These are phyloP conservation scores for Pichia californica DNA, from an alignment of 805 yeast species.

Conservation along the genomic window DNA sequence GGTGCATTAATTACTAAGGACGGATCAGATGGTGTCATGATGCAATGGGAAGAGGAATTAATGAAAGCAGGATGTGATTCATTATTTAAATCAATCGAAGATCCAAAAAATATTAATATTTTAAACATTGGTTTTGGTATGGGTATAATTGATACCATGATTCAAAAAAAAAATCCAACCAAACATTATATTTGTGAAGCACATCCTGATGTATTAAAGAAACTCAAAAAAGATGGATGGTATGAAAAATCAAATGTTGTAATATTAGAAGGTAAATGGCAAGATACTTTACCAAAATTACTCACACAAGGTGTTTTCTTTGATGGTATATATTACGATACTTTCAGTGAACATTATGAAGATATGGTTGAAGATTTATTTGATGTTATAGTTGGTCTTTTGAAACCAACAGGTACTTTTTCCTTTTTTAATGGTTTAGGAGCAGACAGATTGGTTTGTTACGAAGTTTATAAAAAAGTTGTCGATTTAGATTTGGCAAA, in stretches of 20 bases:
- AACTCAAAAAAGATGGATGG: slow-evolving; percentile 77
- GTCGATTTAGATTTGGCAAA: slow-evolving; percentile 74
- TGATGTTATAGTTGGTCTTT: slow-evolving; percentile 73
- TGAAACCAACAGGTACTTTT: slow-evolving; percentile 77
- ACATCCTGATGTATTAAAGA: slow-evolving; percentile 79
- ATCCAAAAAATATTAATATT: slow-evolving; percentile 38
- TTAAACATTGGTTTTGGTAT: slow-evolving; percentile 92
- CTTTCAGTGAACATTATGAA: slow-evolving; percentile 84
- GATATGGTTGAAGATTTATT: slow-evolving; percentile 78
- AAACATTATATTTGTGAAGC: slow-evolving; percentile 90
- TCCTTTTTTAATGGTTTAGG: slow-evolving; percentile 92
- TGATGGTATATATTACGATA: slow-evolving; percentile 90
- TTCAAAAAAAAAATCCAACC: slow-evolving; percentile 50
- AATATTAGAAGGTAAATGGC: slow-evolving; percentile 88
- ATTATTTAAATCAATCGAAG: slow-evolving; percentile 43
- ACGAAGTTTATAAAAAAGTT: slow-evolving; percentile 78
- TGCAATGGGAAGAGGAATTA: slow-evolving; percentile 87
- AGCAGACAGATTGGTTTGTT: slow-evolving; percentile 66
- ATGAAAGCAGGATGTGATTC: slow-evolving; percentile 79
- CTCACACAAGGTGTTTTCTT: slow-evolving; percentile 63
- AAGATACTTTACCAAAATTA: slow-evolving; percentile 64
- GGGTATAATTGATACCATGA: slow-evolving; percentile 88
- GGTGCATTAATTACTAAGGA: slow-evolving; percentile 67
- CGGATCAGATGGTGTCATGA: slow-evolving; percentile 88
- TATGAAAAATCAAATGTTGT: slow-evolving; percentile 64